Evolutionary conservation across 2,329 filamentous ascomycete species (phyloP).

Genomic region (Diplodia corticola): DNA sequence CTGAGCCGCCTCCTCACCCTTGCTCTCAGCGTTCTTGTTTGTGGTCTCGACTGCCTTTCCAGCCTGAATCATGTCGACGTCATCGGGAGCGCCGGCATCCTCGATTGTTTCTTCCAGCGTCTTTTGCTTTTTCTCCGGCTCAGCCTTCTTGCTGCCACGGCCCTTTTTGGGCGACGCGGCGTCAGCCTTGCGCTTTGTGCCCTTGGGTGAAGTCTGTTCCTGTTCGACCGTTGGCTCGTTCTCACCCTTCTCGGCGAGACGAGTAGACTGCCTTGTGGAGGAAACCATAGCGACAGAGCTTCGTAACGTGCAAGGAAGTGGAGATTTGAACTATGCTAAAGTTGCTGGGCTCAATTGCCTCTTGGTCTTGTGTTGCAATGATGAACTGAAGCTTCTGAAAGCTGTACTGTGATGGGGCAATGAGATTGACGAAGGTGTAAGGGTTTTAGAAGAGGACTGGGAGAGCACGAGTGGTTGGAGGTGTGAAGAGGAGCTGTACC

Average conservation of each 20-base stretch:
- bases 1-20: slow-evolving; percentile 10
- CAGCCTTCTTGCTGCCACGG: slow-evolving; percentile 46
- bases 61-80: slow-evolving; percentile 29
- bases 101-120: slow-evolving; percentile 55
- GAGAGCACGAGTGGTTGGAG: neutral
- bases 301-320: neutral
- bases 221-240: slow-evolving; percentile 6
- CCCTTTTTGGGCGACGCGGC: slow-evolving; percentile 36
- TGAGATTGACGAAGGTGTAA: neutral
- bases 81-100: slow-evolving; percentile 30
- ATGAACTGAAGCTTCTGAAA: neutral
- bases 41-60: slow-evolving; percentile 26
- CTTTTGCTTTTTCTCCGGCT: slow-evolving; percentile 48
- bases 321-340: neutral
- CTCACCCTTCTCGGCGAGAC: slow-evolving; percentile 2
- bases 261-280: neutral
- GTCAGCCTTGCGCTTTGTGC: slow-evolving; percentile 45
- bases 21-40: slow-evolving; percentile 29
- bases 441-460: neutral
- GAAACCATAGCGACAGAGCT: slow-evolving; percentile 4
- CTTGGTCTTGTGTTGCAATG: neutral
- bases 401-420: neutral
- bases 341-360: neutral
- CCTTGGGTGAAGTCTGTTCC: slow-evolving; percentile 32
- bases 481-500: slow-evolving; percentile 11